Percentiles rank a stretch among this genome's conserved stretches.
phyloP scores from a whole-genome alignment of 1,284 basidiomycete species.

The Violaceomyces palustris region DNA sequence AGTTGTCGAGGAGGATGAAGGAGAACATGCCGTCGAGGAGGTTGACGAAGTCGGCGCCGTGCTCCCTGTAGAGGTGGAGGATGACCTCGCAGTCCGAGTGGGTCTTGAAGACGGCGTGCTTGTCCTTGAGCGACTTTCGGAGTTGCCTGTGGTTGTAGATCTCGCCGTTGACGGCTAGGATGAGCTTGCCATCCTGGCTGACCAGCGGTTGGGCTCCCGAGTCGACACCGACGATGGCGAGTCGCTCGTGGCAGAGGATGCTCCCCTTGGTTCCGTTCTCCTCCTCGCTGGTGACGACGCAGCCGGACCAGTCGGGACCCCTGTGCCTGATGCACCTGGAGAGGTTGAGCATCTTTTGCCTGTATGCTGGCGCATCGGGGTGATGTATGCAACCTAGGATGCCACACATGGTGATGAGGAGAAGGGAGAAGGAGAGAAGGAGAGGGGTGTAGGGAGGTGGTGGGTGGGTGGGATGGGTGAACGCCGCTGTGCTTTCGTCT shows the following conservation, averaged over 20 bases:
- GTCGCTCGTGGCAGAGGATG: conserved; percentile 56
- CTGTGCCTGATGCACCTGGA: conserved; percentile 52
- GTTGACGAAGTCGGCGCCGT: conserved; percentile 53
- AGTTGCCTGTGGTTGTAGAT: conserved; percentile 96
- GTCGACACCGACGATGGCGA: conserved; percentile 97
- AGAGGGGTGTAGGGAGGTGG: no score
- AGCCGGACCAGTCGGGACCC: conserved; percentile 52
- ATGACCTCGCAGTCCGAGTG: conserved; percentile 99
- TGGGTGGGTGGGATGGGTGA: no score
- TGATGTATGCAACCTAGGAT: conserved; percentile 50
- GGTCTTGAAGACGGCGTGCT: conserved; percentile 81
- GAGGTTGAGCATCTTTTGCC: conserved; percentile 49
- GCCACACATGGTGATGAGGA: conserved; percentile 41
- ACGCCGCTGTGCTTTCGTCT: no score
- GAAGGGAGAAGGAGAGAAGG: no score
- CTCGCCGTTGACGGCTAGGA: conserved; percentile 95
- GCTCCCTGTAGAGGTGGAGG: conserved; percentile 58
- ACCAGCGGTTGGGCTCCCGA: conserved; percentile 93
- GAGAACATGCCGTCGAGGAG: conserved; percentile 97
- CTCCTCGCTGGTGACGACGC: conserved; percentile 42
- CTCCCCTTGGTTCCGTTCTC: conserved; percentile 33
- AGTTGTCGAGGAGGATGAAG: conserved; percentile 91
- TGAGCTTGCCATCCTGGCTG: conserved; percentile 76
- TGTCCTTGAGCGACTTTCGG: conserved; percentile 61
- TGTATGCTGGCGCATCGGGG: conserved; percentile 48